Percentiles rank a stretch among this genome's conserved stretches.
Conservation (phyloP, 768 basidiomycete species). For the Suillus brevipes region DNA sequence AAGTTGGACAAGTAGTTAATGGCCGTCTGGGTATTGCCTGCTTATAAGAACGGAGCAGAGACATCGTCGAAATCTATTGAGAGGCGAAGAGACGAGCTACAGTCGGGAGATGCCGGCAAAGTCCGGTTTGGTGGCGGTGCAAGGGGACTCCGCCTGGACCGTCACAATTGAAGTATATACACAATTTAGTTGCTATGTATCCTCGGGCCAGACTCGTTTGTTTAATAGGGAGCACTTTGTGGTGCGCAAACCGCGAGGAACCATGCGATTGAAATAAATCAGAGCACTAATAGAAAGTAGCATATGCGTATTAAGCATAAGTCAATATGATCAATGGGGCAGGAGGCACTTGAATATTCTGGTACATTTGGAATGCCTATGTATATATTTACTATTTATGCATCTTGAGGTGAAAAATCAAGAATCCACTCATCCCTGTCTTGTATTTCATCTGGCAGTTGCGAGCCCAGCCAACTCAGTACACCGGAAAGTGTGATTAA, state of each 20-base stretch:
- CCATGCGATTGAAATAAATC: background rate
- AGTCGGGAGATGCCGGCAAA: background rate
- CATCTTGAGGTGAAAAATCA: background rate
- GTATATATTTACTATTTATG: background rate
- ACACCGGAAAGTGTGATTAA: slow-evolving; percentile 32
- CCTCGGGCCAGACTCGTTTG: background rate
- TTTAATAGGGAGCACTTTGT: background rate
- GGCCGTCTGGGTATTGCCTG: slow-evolving; percentile 29
- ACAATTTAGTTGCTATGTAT: background rate
- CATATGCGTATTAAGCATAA: background rate
- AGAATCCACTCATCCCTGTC: slow-evolving; percentile 32
- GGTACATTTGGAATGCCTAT: background rate
- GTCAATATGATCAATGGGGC: background rate
- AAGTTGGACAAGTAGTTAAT: slow-evolving; percentile 15
- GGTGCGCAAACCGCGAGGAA: background rate
- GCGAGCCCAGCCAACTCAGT: slow-evolving; percentile 35
- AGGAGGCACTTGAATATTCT: background rate
- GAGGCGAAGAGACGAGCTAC: slow-evolving; percentile 1
- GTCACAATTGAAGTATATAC: too few relatives aligned
- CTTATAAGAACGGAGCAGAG: slow-evolving; percentile 50
- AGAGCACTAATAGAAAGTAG: background rate
- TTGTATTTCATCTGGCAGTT: slow-evolving; percentile 43
- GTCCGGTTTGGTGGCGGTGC: slow-evolving; percentile 3
- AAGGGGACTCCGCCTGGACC: background rate
- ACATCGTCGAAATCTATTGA: slow-evolving; percentile 41